Percentiles rank a stretch among this genome's conserved stretches.
Evolutionary conservation across 169 alveolate species (phyloP).

Genomic region (Amoebophrya sp.): DNA sequence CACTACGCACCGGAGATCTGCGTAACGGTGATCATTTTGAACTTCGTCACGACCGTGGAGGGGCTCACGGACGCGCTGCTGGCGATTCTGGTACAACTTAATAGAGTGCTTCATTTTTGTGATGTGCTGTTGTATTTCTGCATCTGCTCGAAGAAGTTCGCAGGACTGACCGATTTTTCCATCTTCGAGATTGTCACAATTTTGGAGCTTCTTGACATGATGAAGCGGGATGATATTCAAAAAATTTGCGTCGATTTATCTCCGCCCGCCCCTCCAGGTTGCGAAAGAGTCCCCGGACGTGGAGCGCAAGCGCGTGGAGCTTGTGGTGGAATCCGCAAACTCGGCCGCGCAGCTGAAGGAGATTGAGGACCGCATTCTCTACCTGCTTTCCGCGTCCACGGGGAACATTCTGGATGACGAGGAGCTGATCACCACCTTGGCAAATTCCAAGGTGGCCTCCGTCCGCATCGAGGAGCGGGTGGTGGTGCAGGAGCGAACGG

Average conservation of each 20-base stretch:
- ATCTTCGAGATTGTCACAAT: no score
- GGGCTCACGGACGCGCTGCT: slow-evolving; percentile 86
- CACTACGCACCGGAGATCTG: slow-evolving; percentile 93
- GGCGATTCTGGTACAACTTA: slow-evolving; percentile 60
- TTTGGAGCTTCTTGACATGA: no score
- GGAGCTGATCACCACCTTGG: slow-evolving; percentile 82
- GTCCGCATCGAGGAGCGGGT: slow-evolving; percentile 81
- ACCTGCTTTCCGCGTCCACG: slow-evolving; percentile 68
- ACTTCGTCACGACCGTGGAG: slow-evolving; percentile 85
- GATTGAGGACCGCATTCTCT: slow-evolving; percentile 73
- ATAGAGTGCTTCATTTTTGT: no score
- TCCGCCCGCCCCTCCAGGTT: no score
- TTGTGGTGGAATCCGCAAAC: slow-evolving; percentile 66
- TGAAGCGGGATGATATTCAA: no score
- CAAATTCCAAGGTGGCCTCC: slow-evolving; percentile 80
- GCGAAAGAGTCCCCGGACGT: slow-evolving; percentile 78
- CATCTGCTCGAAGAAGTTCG: no score
- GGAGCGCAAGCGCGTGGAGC: slow-evolving; percentile 70
- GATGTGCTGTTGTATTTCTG: no score
- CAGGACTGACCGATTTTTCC: no score
- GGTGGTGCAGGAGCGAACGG: slow-evolving; percentile 59
- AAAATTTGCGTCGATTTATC: no score
- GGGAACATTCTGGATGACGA: slow-evolving; percentile 82
- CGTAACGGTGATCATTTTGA: slow-evolving; percentile 80
- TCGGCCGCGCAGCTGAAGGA: slow-evolving; percentile 67